Evolutionary conservation across 805 yeast species (phyloP).

Genomic region (Lachancea sp.): DNA sequence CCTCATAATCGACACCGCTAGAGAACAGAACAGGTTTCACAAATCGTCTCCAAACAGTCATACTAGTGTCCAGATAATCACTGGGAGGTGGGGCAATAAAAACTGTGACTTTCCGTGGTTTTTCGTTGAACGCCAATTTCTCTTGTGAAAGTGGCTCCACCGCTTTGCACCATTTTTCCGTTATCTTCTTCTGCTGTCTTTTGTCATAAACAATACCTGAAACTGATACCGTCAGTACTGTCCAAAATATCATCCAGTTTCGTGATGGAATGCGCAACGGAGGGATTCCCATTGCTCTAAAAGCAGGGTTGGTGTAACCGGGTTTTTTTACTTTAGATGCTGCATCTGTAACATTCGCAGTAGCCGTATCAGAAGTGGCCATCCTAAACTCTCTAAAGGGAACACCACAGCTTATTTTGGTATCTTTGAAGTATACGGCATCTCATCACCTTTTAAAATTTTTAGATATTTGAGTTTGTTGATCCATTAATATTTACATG

Average conservation of each 20-base stretch:
- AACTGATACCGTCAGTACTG: constrained; percentile 53
- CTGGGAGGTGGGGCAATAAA: constrained; percentile 97
- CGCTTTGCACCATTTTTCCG: constrained; percentile 56
- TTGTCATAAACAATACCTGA: constrained; percentile 83
- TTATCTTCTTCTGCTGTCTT: constrained; percentile 56
- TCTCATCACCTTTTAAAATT: no score
- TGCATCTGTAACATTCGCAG: neutral
- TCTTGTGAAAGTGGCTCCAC: constrained; percentile 51
- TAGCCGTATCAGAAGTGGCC: neutral
- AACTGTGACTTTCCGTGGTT: constrained; percentile 72
- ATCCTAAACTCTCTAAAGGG: neutral
- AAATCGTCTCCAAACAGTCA: constrained; percentile 67
- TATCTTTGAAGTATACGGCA: no score
- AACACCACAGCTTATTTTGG: no score
- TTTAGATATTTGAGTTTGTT: no score
- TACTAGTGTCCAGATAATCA: constrained; percentile 71
- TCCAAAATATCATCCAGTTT: constrained; percentile 90
- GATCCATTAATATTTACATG: no score
- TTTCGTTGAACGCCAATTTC: constrained; percentile 41
- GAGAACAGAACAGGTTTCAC: constrained; percentile 82
- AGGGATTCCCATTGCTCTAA: constrained; percentile 79
- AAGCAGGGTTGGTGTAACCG: constrained; percentile 57
- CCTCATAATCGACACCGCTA: constrained; percentile 77
- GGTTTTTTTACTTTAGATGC: constrained; percentile 9
- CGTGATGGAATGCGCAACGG: constrained; percentile 74